Base-by-base conservation (phyloP, 2,329 filamentous ascomycete genomes). In the Coniochaeta ligniaria region DNA sequence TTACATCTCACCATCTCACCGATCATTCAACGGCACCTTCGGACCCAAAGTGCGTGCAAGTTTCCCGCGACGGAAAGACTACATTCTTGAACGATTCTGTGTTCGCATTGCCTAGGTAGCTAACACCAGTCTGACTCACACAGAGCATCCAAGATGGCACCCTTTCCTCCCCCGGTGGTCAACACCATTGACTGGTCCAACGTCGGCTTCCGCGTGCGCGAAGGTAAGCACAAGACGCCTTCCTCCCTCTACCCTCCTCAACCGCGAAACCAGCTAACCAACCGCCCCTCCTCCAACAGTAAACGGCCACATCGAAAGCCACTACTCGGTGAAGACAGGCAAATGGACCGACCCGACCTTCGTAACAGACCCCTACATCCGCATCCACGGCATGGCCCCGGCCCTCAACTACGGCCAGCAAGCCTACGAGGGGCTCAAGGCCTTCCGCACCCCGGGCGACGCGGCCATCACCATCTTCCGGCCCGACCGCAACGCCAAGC, bases 351-450 rank as follows among this genome's bases (percentile, higher is more conserved):
- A 86, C 16, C 92, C 91, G 28, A 78, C 83, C 64, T 96, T 96
- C 76, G 86, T 97, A 63, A 76, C 85, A 63, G 91, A 94, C 68
- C 94, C 94, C 7, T 93, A 83, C 79, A 85, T 98, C 68, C 87
- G 88, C 66, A 87, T 98, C 71, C 94, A 98, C 76, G 95, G 94
- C 74, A 95, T 99, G 91, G 88, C 93, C 0, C 93, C 95, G 0
- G 94, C 87, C 50, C 85, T 98, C 66, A 99, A 99, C 82, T 99
- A 99, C 75, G 92, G 94, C 61, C 92, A 96, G 73, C 95, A 98
- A 78, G 94, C 92, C 69, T 99, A 96, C 80, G 95, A 99, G 74
- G 95, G 95, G n/a, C 86, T 98, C 73, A 98, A 98, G 76, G 93
- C 94, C 60, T 97, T 97, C 83, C 92, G 94, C 64, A 80, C 82